phyloP scores from a whole-genome alignment of 2,329 filamentous ascomycete genomes.

The Paracamarosporium sp. region DNA sequence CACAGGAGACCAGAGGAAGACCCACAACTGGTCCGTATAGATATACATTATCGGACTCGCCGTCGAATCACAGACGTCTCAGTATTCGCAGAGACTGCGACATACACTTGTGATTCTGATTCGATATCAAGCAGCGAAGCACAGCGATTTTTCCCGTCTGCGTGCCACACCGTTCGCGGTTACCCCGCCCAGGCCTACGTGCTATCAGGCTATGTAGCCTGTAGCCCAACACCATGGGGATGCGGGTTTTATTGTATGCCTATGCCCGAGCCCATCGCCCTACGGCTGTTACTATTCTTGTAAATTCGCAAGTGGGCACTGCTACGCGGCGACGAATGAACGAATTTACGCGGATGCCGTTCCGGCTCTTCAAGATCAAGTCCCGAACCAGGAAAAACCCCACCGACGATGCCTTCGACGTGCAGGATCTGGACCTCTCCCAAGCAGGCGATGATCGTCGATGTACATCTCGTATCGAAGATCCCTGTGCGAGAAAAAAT shows the following conservation, averaged over 20 bases:
- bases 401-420: not conserved
- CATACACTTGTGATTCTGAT: not conserved
- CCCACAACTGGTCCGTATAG: not conserved
- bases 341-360: not conserved
- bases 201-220: not conserved
- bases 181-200: not conserved
- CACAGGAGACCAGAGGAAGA: not conserved
- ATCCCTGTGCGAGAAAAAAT: not conserved
- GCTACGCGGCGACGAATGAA: not conserved
- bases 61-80: not conserved
- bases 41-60: not conserved
- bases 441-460: not conserved
- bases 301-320: not conserved
- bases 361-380: conserved; percentile 2
- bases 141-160: not conserved
- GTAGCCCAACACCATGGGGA: not conserved
- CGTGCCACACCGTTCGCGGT: not conserved
- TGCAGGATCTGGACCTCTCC: not conserved
- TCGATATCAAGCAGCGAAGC: not conserved
- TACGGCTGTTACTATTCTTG: not conserved
- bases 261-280: not conserved
- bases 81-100: not conserved
- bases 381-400: conserved; percentile 3
- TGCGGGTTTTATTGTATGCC: not conserved
- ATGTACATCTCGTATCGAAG: not conserved